These are phyloP conservation scores for Misopates orontium DNA, from an alignment of 257 asterid genomes.

Conservation along the genomic window DNA sequence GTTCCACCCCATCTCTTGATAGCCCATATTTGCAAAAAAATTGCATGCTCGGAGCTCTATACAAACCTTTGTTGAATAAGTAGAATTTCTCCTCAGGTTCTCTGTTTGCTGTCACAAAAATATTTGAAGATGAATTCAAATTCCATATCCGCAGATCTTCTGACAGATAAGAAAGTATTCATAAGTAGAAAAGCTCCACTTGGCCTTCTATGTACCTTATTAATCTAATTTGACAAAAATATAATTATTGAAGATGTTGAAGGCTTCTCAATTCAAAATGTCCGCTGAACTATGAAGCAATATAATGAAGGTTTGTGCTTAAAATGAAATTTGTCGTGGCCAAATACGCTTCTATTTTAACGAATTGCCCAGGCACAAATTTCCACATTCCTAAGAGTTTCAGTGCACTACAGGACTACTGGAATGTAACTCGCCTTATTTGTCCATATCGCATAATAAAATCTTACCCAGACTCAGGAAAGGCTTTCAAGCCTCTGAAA, in stretches of 20 bases:
- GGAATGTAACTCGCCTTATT: not conserved
- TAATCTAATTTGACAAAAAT: not conserved
- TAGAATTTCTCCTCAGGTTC: slow-evolving; percentile 8
- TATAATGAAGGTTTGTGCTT: not conserved
- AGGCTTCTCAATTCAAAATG: not conserved
- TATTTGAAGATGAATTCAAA: not conserved
- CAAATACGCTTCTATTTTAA: too few species aligned
- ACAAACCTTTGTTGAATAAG: not conserved
- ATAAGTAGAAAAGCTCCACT: not conserved
- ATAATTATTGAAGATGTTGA: too few species aligned
- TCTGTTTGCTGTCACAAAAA: slow-evolving; percentile 2
- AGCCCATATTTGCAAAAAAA: not conserved
- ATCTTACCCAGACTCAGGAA: slow-evolving; percentile 6
- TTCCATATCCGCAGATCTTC: not conserved
- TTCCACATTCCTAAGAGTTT: slow-evolving; percentile 13
- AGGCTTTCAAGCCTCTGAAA: not conserved
- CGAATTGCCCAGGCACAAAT: not conserved
- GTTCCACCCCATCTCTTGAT: slow-evolving; percentile 6
- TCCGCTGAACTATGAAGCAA: not conserved
- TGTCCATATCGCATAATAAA: slow-evolving; percentile 8
- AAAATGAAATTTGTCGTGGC: slow-evolving; percentile 1
- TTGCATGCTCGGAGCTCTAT: not conserved
- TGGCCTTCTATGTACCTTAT: not conserved
- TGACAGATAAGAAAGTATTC: too few species aligned
- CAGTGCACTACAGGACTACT: not conserved